Base-by-base conservation (phyloP, 2,329 filamentous ascomycete genomes). In the Botryotinia calthae region DNA sequence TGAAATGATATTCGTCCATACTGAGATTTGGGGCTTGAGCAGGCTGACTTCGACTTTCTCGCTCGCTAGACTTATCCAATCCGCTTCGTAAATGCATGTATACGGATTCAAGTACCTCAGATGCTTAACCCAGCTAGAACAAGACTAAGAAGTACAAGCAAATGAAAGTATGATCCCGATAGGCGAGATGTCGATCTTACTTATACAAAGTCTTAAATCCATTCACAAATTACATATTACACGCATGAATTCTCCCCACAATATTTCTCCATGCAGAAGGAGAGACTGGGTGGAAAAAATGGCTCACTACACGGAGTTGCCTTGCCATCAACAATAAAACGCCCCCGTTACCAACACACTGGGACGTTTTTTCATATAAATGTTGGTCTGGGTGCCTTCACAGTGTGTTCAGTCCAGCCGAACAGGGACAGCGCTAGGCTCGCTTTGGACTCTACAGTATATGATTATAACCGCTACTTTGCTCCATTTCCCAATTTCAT, bases 41-140 rank as follows among this genome's bases (percentile, higher is more conserved):
- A 51, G 16, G 16, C 34, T 67, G 48, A 42, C 34, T 42, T 10
- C 8, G 48, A 31, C n/a, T 9, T 8, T 67, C 18, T 42, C 16
- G 31, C 65, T 67, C 48, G 48, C 63, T 72, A 61, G 63, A 31
- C 48, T 42, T 22, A 37, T 58, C 40, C 54, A 59, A 66, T 44
- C 74, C 70, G 67, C 73, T 76, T 68, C 74, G 73, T 54, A 75
- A 48, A 71, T 51, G 70, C 76, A 75, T 75, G n/a, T 42, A 56
- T 71, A 62, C 40, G 31, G 28, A 54, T 40, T 28, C 4, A 54
- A 28, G 64, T 51, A 67, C 18, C 18, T 20, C 37, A 34, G 40
- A 72, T 46, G 5, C 31, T 51, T 44, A 61, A 28, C 42, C 46
- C 8, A 51, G 48, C 25, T 40, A 25, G 54, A 20, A 63, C 6